Percentiles rank a stretch among this genome's conserved stretches.
phyloP scores from a whole-genome alignment of 352 stramenopile genomes.

The Phytophthora pluvialis region DNA sequence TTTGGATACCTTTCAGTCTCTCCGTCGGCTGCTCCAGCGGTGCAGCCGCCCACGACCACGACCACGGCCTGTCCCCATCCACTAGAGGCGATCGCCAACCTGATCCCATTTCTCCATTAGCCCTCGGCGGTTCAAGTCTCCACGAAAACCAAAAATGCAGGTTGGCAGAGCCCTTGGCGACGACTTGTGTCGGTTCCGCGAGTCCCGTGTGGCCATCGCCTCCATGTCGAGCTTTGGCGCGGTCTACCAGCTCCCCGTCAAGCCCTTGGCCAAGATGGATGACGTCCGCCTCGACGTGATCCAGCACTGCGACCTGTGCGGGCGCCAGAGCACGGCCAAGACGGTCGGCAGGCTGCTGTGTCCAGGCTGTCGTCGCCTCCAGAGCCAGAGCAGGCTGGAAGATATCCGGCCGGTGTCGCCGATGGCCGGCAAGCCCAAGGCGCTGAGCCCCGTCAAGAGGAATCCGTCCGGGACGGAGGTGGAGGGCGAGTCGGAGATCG shows the following conservation, averaged over 20 bases:
- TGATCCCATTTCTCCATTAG: slow-evolving; percentile 16
- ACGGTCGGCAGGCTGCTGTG: slow-evolving; percentile 5
- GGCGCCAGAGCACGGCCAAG: slow-evolving; percentile 3
- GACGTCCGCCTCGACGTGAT: slow-evolving; percentile 28
- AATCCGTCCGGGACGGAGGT: slow-evolving; percentile 5
- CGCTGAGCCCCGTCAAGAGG: not conserved
- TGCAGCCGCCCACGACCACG: not conserved
- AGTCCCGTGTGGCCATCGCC: slow-evolving; percentile 8
- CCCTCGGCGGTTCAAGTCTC: not conserved
- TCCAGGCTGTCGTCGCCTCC: slow-evolving; percentile 19
- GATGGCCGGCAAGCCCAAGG: slow-evolving; percentile 12
- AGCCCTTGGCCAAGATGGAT: slow-evolving; percentile 6
- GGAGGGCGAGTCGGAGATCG: not conserved
- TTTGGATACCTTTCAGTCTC: slow-evolving; percentile 20
- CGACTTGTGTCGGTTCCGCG: slow-evolving; percentile 16
- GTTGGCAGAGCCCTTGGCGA: slow-evolving; percentile 15
- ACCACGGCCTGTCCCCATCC: not conserved
- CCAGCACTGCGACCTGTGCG: slow-evolving; percentile 16
- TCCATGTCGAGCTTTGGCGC: slow-evolving; percentile 9
- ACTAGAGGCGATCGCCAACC: not conserved
- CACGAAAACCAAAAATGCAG: slow-evolving; percentile 14
- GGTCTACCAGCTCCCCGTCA: slow-evolving; percentile 7
- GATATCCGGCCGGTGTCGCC: slow-evolving; percentile 27
- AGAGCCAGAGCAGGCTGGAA: slow-evolving; percentile 20
- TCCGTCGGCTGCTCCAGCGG: slow-evolving; percentile 5